Evolutionary conservation across 352 stramenopile species (phyloP), one percentile per base, ranked within the genome.

Genomic region (Phytophthora podocarpi): DNA sequence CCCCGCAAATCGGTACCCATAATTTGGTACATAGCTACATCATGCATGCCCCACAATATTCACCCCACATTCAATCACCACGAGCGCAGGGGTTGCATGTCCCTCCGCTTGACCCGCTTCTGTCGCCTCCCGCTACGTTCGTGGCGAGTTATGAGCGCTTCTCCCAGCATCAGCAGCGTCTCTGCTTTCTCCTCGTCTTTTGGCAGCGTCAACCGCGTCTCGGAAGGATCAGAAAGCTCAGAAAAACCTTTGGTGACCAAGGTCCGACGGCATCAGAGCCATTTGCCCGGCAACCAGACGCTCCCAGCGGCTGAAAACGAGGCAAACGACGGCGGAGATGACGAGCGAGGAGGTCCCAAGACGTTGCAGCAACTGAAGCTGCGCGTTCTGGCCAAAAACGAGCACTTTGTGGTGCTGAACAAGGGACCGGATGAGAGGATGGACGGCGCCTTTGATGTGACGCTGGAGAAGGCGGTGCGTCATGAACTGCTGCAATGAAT

Each of bases 381-480:
- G 43, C 70, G 74, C 3, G 59, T 94, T 12, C 23, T 92, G n/a
- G 36, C 56, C 15, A 78, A 61, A 26, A 78, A 74, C 8, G 27
- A 71, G 28, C 61, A 87, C 51, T 91, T 87, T 56, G 59, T 92
- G 42, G 82, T 94, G 53, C 70, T 94, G 27, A 91, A 94, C 68
- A 94, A 94, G 55, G 76, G 83, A 5, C 64, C 78, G 7, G 89
- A 97, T 66, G 79, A 95, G 26, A 81, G 90, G 6, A 79, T 97
- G 54, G 84, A 96, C 51, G 90, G 90, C 20, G 72, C 79, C 11
- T 97, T 97, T 67, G 75, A 95, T 57, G 85, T 91, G 32, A 96
- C 88, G 18, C 78, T 97, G 35, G 89, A 96, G 60, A 97, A 97
- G 59, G 85, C 85, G 54, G 83, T 92, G 40, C 62, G 55, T 55